A percentile compares a stretch with the other conserved stretches of the same genome.
Conservation (phyloP, 208 protist genomes). For the Naegleria fowleri region DNA sequence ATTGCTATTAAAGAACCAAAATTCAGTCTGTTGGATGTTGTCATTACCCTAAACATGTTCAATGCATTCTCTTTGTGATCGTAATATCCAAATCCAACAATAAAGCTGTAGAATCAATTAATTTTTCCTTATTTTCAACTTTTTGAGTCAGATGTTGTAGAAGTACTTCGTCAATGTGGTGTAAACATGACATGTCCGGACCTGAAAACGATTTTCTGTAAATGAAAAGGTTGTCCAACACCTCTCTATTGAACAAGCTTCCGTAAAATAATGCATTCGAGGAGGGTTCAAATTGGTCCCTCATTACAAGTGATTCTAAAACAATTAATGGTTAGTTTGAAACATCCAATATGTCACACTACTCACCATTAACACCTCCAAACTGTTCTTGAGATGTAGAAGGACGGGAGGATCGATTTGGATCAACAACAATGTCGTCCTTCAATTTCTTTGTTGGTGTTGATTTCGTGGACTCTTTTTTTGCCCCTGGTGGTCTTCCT, state of each 20-base stretch:
- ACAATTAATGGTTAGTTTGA: no score
- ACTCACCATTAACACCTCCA: not conserved
- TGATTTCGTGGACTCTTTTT: not conserved
- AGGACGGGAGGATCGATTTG: no score
- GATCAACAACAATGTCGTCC: no score
- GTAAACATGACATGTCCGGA: not conserved
- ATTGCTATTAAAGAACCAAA: no score
- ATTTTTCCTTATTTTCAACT: not conserved
- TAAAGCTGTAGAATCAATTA: not conserved
- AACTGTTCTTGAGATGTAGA: no score
- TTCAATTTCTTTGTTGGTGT: not conserved
- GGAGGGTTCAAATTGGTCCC: no score
- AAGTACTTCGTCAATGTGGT: not conserved
- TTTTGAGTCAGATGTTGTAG: not conserved
- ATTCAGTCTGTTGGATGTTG: no score
- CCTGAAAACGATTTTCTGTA: not conserved
- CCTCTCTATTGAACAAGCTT: not conserved
- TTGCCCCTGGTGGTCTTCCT: not conserved
- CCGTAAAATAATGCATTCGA: not conserved
- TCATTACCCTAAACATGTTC: no score
- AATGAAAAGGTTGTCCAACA: not conserved
- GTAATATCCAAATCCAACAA: not conserved
- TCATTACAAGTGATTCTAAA: no score
- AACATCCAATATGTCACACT: no score
- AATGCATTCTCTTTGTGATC: no score